phyloP scores from a whole-genome alignment of 2,329 filamentous ascomycete genomes.

The Alternaria sp. region DNA sequence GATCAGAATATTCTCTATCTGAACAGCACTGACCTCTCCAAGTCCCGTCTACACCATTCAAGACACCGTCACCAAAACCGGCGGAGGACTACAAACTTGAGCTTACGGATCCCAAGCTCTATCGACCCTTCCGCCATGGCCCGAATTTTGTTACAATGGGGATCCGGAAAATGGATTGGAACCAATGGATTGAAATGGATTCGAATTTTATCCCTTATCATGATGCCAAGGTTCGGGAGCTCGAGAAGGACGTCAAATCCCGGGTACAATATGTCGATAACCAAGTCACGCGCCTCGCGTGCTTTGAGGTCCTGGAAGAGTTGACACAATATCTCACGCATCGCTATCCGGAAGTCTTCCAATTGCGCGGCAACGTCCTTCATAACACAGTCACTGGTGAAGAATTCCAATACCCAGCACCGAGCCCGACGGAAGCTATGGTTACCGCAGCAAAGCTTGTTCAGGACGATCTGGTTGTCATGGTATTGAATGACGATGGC shows the following conservation, averaged over 20 bases:
- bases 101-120: neutral
- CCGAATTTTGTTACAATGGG: neutral
- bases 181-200: conserved; percentile 6
- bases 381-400: neutral
- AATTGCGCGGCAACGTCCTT: neutral
- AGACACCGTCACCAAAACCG: neutral
- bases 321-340: conserved; percentile 4
- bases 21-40: neutral
- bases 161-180: conserved; percentile 1
- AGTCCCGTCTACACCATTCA: neutral
- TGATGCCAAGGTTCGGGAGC: neutral
- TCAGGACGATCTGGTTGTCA: neutral
- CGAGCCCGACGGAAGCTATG: neutral
- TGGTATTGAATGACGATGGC: conserved; percentile 1
- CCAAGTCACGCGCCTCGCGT: neutral
- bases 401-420: neutral
- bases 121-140: neutral
- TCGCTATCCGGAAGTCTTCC: conserved; percentile 1
- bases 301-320: neutral
- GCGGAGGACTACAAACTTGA: neutral
- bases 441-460: conserved; percentile 1
- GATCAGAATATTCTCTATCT: neutral
- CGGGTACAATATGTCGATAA: neutral
- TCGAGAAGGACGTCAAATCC: neutral
- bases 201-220: conserved; percentile 1